phyloP scores from a whole-genome alignment of 208 protist species.

The Trypanosoma lewisi region DNA sequence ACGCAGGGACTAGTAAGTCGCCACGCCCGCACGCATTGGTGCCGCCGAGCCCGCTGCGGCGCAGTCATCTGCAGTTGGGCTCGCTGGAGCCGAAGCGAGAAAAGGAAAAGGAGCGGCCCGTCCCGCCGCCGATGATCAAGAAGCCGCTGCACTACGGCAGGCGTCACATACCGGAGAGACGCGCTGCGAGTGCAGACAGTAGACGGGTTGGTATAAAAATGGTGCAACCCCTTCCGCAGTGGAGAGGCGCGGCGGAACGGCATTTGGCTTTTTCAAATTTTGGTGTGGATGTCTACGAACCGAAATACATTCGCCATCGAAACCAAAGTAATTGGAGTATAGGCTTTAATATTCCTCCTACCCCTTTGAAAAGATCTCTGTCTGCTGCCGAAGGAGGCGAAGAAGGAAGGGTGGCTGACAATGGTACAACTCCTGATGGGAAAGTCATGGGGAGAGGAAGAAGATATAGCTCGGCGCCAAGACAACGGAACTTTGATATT shows the following conservation, averaged over 20 bases:
- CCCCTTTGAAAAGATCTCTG: neutral
- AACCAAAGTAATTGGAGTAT: constrained; percentile 51
- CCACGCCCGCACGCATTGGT: neutral
- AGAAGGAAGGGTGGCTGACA: neutral
- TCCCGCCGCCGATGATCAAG: constrained; percentile 54
- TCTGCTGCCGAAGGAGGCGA: too few species aligned
- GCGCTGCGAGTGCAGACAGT: constrained; percentile 35
- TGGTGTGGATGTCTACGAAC: constrained; percentile 26
- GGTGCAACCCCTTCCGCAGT: constrained; percentile 57
- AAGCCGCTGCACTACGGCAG: constrained; percentile 40
- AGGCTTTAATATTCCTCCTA: constrained; percentile 5
- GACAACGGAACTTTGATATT: constrained; percentile 52
- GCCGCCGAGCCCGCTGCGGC: constrained; percentile 18
- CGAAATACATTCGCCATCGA: constrained; percentile 22
- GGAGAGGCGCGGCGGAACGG: constrained; percentile 41
- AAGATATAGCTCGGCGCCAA: constrained; percentile 26
- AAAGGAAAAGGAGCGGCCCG: constrained; percentile 28
- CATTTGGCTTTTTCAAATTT: constrained; percentile 47
- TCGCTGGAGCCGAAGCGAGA: constrained; percentile 53
- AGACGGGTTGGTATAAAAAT: constrained; percentile 50
- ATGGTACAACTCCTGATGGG: neutral
- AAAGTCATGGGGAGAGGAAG: constrained; percentile 34
- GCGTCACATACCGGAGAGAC: constrained; percentile 46
- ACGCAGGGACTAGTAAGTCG: neutral
- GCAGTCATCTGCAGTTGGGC: constrained; percentile 42